Evolutionary conservation across 169 alveolate species (phyloP).

Genomic region (Plasmodium relictum): DNA sequence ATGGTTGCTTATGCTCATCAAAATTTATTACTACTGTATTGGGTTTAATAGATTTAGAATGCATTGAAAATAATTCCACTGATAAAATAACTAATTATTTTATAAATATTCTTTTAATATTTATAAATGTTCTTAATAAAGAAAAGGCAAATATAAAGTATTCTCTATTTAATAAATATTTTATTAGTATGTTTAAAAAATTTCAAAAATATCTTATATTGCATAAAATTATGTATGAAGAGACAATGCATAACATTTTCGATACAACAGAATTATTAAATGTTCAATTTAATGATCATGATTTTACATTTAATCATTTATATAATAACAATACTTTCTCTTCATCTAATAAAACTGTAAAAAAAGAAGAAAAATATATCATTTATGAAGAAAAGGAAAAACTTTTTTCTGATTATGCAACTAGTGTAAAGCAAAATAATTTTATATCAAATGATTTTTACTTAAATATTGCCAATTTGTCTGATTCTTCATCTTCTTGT

Average conservation of each 20-base stretch:
- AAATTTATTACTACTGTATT: slow-evolving; percentile 29
- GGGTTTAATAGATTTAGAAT: slow-evolving; percentile 53
- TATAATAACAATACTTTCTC: no score
- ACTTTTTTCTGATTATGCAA: background rate
- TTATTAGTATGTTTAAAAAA: slow-evolving; percentile 13
- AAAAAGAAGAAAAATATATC: background rate
- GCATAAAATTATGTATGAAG: slow-evolving; percentile 14
- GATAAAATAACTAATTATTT: slow-evolving; percentile 36
- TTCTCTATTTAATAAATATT: slow-evolving; percentile 4
- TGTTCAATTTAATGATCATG: no score
- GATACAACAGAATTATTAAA: background rate
- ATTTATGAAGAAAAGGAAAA: background rate
- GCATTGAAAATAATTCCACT: slow-evolving; percentile 36
- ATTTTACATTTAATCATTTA: no score
- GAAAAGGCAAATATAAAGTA: background rate
- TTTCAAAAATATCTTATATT: slow-evolving; percentile 27
- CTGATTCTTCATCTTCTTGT: background rate
- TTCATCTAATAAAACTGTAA: background rate
- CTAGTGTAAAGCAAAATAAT: background rate
- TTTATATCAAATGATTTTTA: background rate
- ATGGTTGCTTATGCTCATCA: slow-evolving; percentile 34
- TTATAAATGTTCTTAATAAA: slow-evolving; percentile 25
- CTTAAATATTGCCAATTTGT: background rate
- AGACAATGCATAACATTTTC: background rate
- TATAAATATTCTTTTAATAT: slow-evolving; percentile 25